Evolutionary conservation across 257 asterid genomes (phyloP), one percentile per base, ranked within the genome.

Genomic region (Eucommia ulmoides): DNA sequence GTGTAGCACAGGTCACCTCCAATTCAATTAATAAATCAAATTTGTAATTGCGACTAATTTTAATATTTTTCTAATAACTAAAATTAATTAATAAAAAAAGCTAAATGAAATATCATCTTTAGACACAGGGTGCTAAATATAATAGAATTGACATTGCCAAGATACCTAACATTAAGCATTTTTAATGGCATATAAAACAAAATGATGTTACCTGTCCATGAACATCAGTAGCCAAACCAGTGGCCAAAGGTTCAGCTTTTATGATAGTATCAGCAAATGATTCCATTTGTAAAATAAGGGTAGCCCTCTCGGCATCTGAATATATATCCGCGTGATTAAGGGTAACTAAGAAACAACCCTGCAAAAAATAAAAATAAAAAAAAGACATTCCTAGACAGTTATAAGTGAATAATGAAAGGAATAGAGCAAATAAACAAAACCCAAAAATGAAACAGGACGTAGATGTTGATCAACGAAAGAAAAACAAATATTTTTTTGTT

Each of bases 131-230:
- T 6, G 38, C 12, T 14, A 29, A 29, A 29, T 0, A 29, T 0
- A 29, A 8, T 29, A 6, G 0, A 29, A 29, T 6, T 6, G 12
- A 29, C 38, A 29, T 29, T 29, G 12, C 38, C 16, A 35, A 10
- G 3, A 35, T 2, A 11, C 44, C 2, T 2, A 14, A 52, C n/a
- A n/a, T n/a, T n/a, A n/a, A n/a, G n/a, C n/a, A n/a, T n/a, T n/a
- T n/a, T n/a, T n/a, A n/a, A n/a, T n/a, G n/a, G n/a, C n/a, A n/a
- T n/a, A n/a, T n/a, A n/a, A n/a, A n/a, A n/a, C n/a, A n/a, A n/a
- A n/a, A n/a, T n/a, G n/a, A 41, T 14, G 23, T 33, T 69, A 84
- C 97, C 97, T 85, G 98, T 50, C 98, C 98, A 71, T 91, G 98
- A 50, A 91, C 89, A 16, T 86, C 96, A 22, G 73, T 62, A 33